Conservation (phyloP, 345 rosid species). For the Noccaea bulbosa region DNA sequence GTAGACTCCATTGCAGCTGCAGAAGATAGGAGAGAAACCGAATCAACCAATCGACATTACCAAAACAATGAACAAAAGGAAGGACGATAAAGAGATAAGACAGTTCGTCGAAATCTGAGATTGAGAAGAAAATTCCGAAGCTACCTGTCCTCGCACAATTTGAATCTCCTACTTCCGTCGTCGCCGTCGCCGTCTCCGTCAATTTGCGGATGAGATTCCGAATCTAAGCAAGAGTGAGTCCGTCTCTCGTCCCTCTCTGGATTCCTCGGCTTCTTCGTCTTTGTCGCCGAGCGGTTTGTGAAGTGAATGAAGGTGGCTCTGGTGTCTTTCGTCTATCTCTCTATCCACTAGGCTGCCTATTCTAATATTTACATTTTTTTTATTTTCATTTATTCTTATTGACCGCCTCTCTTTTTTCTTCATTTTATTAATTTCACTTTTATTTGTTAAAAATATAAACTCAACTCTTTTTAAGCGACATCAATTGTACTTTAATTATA, state of each 20-base stretch:
- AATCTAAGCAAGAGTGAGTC: conserved; percentile 15
- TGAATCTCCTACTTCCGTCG: conserved; percentile 32
- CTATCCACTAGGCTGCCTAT: conserved; percentile 46
- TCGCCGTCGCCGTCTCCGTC: conserved; percentile 36
- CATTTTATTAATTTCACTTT: neutral
- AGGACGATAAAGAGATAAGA: conserved; percentile 17
- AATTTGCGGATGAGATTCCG: neutral
- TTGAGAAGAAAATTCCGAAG: conserved; percentile 16
- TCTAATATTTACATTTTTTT: conserved; percentile 17
- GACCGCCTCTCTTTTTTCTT: conserved; percentile 28
- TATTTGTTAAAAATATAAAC: conserved; percentile 19
- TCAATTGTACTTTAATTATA: no score
- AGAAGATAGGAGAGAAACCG: neutral
- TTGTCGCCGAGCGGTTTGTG: conserved; percentile 49
- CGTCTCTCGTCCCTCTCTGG: neutral
- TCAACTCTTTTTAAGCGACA: neutral
- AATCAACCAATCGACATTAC: conserved; percentile 34
- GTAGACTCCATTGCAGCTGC: conserved; percentile 76
- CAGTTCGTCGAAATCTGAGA: conserved; percentile 42
- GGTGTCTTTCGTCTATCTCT: conserved; percentile 31
- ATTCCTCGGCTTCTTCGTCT: conserved; percentile 44
- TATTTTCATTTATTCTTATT: neutral
- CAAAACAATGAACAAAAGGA: conserved; percentile 22
- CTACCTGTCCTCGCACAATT: conserved; percentile 34
- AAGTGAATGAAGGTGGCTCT: conserved; percentile 46